Conservation (phyloP, 495 filamentous ascomycete genomes). For the Cladorrhinum samala region DNA sequence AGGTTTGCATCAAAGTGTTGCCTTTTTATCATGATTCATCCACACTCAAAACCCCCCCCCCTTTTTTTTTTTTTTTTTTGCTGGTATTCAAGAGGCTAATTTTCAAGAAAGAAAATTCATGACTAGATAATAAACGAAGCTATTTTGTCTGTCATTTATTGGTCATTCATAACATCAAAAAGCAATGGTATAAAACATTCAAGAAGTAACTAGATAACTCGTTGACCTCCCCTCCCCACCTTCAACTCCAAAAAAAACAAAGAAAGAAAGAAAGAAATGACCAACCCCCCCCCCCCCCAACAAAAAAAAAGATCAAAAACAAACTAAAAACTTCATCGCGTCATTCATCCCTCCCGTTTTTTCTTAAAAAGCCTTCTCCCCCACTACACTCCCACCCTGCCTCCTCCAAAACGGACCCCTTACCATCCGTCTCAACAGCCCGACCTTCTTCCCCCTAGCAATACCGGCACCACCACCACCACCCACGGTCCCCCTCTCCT, state of each 20-base stretch:
- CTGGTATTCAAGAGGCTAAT: too few relatives aligned
- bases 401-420: slow-evolving; percentile 8
- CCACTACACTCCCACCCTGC: background rate
- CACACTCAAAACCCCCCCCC: too few relatives aligned
- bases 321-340: background rate
- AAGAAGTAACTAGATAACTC: background rate
- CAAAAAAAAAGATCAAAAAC: background rate
- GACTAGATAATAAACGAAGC: too few relatives aligned
- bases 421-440: slow-evolving; percentile 12
- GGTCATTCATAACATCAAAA: too few relatives aligned
- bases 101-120: too few relatives aligned
- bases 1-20: too few relatives aligned
- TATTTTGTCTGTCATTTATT: too few relatives aligned
- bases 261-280: background rate
- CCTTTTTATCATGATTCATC: too few relatives aligned
- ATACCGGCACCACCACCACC: background rate
- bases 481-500: background rate
- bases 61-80: too few relatives aligned
- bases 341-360: too few relatives aligned
- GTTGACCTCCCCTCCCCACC: background rate
- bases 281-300: background rate
- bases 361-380: slow-evolving; percentile 5
- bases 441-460: slow-evolving; percentile 2
- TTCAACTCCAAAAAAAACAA: too few relatives aligned
- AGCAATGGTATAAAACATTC: too few relatives aligned